A percentile compares a stretch with the other conserved stretches of the same genome.
phyloP scores from a whole-genome alignment of 2,329 filamentous ascomycete genomes.

The Fusarium sp. region DNA sequence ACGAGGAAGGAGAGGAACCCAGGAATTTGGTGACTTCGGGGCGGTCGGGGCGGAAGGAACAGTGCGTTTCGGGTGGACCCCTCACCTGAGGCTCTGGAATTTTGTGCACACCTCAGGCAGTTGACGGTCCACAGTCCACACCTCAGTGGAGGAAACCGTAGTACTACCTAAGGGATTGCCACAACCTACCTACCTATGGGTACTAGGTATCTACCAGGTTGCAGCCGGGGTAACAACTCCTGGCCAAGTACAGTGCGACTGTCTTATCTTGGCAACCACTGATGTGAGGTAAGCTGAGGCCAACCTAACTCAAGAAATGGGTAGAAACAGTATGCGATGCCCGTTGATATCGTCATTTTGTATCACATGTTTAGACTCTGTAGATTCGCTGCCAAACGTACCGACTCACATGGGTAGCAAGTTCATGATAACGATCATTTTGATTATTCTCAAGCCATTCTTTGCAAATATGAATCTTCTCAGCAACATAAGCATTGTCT shows the following conservation, averaged over 20 bases:
- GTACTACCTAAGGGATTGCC: constrained; percentile 10
- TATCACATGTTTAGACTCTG: background rate
- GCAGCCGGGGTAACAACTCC: constrained; percentile 7
- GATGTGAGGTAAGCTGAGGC: constrained; percentile 7
- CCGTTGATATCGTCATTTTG: constrained; percentile 14
- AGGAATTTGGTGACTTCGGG: constrained; percentile 33
- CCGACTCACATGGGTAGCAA: background rate
- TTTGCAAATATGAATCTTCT: constrained; percentile 5
- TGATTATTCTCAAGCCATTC: background rate
- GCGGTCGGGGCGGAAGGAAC: constrained; percentile 30
- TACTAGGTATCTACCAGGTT: background rate
- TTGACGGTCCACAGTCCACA: background rate
- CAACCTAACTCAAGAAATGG: background rate
- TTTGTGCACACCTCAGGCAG: constrained; percentile 21
- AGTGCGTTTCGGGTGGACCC: constrained; percentile 27
- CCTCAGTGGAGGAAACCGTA: constrained; percentile 3
- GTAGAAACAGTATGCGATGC: background rate
- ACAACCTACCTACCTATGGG: background rate
- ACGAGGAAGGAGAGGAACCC: constrained; percentile 21
- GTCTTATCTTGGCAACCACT: constrained; percentile 20
- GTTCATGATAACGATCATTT: background rate
- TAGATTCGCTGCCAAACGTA: background rate
- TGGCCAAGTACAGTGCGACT: constrained; percentile 22
- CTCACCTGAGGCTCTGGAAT: constrained; percentile 40
- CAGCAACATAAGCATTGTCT: constrained; percentile 9